Evolutionary conservation across 176 grass and related monocot genomes (phyloP), one percentile per base, ranked within the genome.

Genomic region (Luzula sylvatica): DNA sequence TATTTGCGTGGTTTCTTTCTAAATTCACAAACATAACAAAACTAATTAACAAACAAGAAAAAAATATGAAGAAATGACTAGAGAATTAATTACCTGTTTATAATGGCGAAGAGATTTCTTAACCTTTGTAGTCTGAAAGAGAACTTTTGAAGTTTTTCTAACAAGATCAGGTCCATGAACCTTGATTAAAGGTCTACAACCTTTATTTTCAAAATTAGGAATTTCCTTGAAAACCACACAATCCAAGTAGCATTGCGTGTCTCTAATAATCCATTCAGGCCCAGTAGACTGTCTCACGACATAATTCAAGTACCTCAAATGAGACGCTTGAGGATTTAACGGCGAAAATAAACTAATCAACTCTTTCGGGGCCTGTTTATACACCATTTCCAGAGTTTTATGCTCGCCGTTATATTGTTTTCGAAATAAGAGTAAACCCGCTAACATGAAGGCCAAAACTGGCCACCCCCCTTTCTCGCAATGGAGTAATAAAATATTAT

Each of bases 401-500:
- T 86, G 80, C 61, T 96, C 92, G 4, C 85, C 81, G 6, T 63
- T 76, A 61, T 82, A 96, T 46, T 78, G 79, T 68, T 86, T 86
- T 40, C 78, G 56, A 65, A 84, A 96, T 39, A 96, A 66, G 45
- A 96, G 85, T 38, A 96, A 82, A 30, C 92, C 85, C 11, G 92
- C 81, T 23, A 96, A 58, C 81, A 96, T 86, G 65, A 96, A 96
- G 17, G 92, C 81, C 59, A 96, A 84, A 30, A 86, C 81, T 0
- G 92, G 92, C 92, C 92, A 96, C 0, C 92, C 85, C 54, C 81
- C 81, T 82, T 75, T 96, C 19, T 96, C 85, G 45, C 85, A 96
- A 51, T 96, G 81, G 75, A 96, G 81, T 53, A 96, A 56, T 50
- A 96, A 78, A 78, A 96, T 82, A 72, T 96, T 90, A 30, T 86